Base-by-base conservation (phyloP, 1,284 basidiomycete genomes). In the Puccinia brachypodii region DNA sequence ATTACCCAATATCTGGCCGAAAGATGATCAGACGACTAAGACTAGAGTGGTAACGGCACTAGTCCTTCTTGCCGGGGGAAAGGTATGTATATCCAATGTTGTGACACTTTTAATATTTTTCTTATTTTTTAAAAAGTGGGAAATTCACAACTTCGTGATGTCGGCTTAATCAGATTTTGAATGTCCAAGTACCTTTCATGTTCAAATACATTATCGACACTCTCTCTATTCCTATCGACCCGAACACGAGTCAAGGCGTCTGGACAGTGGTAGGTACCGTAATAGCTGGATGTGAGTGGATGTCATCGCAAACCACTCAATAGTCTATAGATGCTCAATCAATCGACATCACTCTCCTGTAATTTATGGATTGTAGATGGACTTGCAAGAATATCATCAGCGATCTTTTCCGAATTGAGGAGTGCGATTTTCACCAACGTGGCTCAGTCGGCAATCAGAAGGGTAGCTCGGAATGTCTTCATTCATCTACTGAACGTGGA, bases 21-120 rank as follows among this genome's bases (percentile, higher is more conserved):
- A 88, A 83, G 87, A 88, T 28, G 88, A 89, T 78, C 86, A 85
- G 64, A 85, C 86, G 6, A 89, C 89, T 75, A 90, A 90, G 44
- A 36, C 9, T 36, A 91, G 95, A 4, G 96, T 99, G 6, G 84
- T 98, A 0, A 86, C 93, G 6, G 97, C 97, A 0, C 90, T 99
- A 69, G 89, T 88, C 0, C 87, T 99, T 78, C 89, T 99, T 50
- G 89, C 98, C 50, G 89, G 90, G 7, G 96, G 94, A 77, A 99
- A 99, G 90, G 93, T 96, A 78, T 80, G 85, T 75, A n/a, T n/a
- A n/a, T n/a, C n/a, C n/a, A n/a, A n/a, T n/a, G n/a, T n/a, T n/a
- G n/a, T n/a, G n/a, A n/a, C n/a, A n/a, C n/a, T n/a, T n/a, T 16
- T 19, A 19, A 44, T 1, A 1, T 58, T 3, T 11, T 56, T 56